Percentiles rank a stretch among this genome's conserved stretches.
These are phyloP conservation scores for Pleurotus tuoliensis DNA, from an alignment of 768 basidiomycete genomes.

Conservation along the genomic window DNA sequence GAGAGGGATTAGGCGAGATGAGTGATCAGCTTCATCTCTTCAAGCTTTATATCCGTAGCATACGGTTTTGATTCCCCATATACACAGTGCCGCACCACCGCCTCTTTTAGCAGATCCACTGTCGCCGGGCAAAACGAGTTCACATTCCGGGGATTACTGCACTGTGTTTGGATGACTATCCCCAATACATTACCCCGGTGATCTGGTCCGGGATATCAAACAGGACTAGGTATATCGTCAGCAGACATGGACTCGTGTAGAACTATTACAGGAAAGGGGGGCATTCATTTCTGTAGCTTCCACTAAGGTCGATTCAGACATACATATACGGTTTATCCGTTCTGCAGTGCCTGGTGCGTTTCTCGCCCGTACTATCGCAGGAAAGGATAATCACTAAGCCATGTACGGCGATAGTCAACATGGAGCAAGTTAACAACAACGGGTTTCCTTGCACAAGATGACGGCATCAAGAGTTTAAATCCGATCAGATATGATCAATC, in stretches of 20 bases:
- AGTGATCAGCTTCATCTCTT: background rate
- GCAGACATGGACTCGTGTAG: no score
- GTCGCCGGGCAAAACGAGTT: background rate
- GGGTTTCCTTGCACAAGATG: no score
- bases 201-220: no score
- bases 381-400: background rate
- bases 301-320: background rate
- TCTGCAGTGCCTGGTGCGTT: background rate
- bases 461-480: no score
- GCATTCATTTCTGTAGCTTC: slow-evolving; percentile 5
- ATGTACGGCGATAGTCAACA: background rate
- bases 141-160: no score
- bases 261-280: background rate
- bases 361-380: background rate
- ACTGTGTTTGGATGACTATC: no score
- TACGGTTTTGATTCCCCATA: background rate
- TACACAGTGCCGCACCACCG: background rate
- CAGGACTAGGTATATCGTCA: no score
- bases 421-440: background rate
- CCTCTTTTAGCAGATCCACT: background rate
- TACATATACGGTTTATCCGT: background rate
- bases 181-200: no score
- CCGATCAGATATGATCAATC: no score
- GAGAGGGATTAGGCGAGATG: background rate
- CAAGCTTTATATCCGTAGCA: background rate